Conservation (phyloP, 768 basidiomycete genomes). For the Suillus luteus region DNA sequence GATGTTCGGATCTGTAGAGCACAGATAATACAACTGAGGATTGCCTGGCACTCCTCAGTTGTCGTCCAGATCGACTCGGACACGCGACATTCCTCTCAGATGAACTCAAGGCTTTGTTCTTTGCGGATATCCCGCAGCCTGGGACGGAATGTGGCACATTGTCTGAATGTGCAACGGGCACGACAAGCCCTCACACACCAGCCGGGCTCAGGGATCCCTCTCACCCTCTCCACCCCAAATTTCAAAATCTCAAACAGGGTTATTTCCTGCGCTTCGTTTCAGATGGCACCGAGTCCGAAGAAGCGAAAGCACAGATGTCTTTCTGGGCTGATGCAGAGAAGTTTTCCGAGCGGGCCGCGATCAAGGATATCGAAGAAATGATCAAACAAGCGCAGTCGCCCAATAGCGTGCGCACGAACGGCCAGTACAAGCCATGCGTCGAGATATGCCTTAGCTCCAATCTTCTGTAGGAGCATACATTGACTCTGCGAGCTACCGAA, state of each 20-base stretch:
- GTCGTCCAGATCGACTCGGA: constrained; percentile 66
- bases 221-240: constrained; percentile 27
- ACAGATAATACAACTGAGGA: constrained; percentile 53
- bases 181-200: neutral
- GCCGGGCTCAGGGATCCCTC: constrained; percentile 18
- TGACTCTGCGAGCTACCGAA: neutral
- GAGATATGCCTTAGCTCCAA: neutral
- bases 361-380: neutral
- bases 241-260: constrained; percentile 27
- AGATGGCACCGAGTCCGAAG: constrained; percentile 22
- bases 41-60: constrained; percentile 60
- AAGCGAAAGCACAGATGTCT: neutral
- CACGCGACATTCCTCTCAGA: constrained; percentile 81
- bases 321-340: neutral
- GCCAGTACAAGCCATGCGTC: neutral
- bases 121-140: constrained; percentile 32
- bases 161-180: neutral
- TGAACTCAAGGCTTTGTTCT: constrained; percentile 57
- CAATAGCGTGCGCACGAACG: neutral
- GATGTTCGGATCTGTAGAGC: constrained; percentile 40
- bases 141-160: constrained; percentile 8
- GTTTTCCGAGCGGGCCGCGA: neutral
- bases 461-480: neutral
- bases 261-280: constrained; percentile 26
- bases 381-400: neutral